These are phyloP conservation scores for Hypholoma sublateritium DNA, from an alignment of 768 basidiomycete species.

Conservation along the genomic window DNA sequence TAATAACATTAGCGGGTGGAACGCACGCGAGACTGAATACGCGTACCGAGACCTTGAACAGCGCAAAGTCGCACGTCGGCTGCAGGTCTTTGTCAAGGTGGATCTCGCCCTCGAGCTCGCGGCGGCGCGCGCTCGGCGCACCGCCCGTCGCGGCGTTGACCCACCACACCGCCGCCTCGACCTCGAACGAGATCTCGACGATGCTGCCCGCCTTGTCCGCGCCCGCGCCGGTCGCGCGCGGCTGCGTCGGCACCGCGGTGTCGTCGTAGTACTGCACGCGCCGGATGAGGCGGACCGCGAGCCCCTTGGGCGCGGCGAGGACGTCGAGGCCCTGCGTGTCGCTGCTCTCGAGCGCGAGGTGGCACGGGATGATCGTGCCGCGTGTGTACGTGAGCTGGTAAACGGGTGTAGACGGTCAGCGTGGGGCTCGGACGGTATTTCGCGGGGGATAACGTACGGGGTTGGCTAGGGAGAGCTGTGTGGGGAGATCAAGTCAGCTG, in stretches of 20 bases:
- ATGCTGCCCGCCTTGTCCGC: neutral
- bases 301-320: constrained; percentile 23
- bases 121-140: constrained; percentile 7
- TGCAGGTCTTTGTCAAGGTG: constrained; percentile 28
- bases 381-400: constrained; percentile 35
- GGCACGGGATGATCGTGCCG: constrained; percentile 38
- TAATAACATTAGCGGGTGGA: neutral
- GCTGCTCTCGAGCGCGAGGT: constrained; percentile 26
- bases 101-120: constrained; percentile 31
- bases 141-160: constrained; percentile 5
- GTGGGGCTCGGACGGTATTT: neutral
- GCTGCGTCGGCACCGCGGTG: neutral
- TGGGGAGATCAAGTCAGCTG: neutral
- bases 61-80: constrained; percentile 24
- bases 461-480: constrained; percentile 34
- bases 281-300: constrained; percentile 27
- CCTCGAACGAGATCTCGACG: constrained; percentile 11
- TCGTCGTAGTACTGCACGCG: constrained; percentile 25
- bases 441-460: constrained; percentile 26
- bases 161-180: constrained; percentile 32
- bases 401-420: neutral
- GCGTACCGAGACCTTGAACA: constrained; percentile 29
- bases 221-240: neutral
- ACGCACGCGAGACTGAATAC: neutral
- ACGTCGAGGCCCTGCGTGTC: constrained; percentile 30